These are phyloP conservation scores for Plectosphaerella sp. DNA, from an alignment of 2,329 filamentous ascomycete species.

Conservation along the genomic window DNA sequence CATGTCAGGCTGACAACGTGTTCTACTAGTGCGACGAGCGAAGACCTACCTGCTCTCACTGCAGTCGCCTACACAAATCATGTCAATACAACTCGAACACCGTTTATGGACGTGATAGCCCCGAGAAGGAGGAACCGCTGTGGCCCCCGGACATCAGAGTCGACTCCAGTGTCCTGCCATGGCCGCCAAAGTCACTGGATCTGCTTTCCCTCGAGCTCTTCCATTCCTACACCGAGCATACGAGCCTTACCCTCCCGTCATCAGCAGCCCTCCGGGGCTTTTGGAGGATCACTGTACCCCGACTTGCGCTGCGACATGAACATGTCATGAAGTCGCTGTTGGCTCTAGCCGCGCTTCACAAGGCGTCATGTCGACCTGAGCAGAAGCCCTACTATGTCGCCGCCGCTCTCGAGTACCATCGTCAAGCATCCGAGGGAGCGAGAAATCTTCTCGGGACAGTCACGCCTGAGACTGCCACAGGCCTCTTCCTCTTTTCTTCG, in stretches of 20 bases:
- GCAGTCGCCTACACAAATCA: background rate
- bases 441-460: background rate
- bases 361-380: background rate
- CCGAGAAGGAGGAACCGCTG: background rate
- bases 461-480: background rate
- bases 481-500: conserved; percentile 3
- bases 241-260: background rate
- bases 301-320: background rate
- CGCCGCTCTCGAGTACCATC: conserved; percentile 3
- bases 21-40: conserved; percentile 2
- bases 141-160: background rate
- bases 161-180: background rate
- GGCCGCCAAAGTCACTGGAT: background rate
- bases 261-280: conserved; percentile 1
- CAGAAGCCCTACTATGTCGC: background rate
- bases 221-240: conserved; percentile 2
- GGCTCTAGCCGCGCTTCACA: conserved; percentile 4
- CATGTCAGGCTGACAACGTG: background rate
- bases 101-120: background rate
- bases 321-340: conserved; percentile 5
- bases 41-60: background rate
- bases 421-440: background rate
- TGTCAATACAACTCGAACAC: conserved; percentile 1
- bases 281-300: conserved; percentile 5
- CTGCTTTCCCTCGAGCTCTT: conserved; percentile 6